Percentiles rank a stretch among this genome's conserved stretches.
Conservation (phyloP, 306 rosid genomes). For the Malus sieversii region DNA sequence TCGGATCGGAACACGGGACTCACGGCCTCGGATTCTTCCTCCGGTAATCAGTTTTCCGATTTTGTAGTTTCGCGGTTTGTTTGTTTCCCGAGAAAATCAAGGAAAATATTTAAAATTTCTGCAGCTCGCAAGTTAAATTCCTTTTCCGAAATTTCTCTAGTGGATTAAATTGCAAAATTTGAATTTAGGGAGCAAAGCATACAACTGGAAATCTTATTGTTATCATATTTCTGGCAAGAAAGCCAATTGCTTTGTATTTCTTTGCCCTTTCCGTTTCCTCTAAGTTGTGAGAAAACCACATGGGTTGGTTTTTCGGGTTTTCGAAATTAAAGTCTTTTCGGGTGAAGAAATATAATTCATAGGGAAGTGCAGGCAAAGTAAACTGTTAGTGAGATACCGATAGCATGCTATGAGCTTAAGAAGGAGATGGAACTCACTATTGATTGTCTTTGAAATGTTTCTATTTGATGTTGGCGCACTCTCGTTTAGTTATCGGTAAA, state of each 20-base stretch:
- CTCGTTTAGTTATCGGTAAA: neutral
- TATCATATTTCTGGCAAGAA: neutral
- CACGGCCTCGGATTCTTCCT: constrained; percentile 42
- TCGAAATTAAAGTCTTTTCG: neutral
- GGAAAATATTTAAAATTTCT: neutral
- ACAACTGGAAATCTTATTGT: neutral
- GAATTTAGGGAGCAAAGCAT: neutral
- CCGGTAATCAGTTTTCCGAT: constrained; percentile 25
- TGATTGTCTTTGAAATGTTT: neutral
- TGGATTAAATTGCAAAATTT: too few species aligned
- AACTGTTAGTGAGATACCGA: neutral
- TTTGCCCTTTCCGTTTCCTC: neutral
- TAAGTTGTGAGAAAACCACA: neutral
- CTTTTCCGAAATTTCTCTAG: neutral
- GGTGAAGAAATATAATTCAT: neutral
- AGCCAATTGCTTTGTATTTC: neutral
- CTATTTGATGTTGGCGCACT: neutral
- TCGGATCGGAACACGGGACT: constrained; percentile 24
- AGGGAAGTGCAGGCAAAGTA: neutral
- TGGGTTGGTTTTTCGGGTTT: neutral
- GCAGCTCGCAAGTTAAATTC: neutral
- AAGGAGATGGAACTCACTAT: neutral
- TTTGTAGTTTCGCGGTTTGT: neutral
- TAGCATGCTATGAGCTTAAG: neutral
- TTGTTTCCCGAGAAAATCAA: neutral